Conservation (phyloP, 2,329 filamentous ascomycete genomes). For the Zymoseptoria pseudotritici region DNA sequence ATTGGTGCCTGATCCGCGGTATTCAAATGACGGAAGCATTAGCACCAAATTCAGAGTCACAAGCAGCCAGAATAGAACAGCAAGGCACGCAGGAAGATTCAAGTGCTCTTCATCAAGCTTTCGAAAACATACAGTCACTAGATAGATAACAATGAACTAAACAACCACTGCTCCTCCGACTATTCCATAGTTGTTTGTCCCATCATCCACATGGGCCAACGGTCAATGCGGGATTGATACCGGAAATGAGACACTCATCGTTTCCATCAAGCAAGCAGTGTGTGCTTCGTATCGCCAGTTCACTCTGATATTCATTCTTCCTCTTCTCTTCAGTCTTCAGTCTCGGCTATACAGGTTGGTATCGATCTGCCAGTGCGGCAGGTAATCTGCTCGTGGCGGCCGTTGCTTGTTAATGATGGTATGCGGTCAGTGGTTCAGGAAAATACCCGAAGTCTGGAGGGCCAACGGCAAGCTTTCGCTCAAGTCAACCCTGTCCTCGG, state of each 20-base stretch:
- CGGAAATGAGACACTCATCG: background rate
- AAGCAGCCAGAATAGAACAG: background rate
- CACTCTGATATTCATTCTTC: background rate
- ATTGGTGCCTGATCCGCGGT: no score
- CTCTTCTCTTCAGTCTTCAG: background rate
- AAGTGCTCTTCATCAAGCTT: background rate
- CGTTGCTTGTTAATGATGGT: slow-evolving; percentile 13
- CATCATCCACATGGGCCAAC: background rate
- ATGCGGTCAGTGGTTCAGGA: slow-evolving; percentile 19
- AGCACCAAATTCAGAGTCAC: background rate
- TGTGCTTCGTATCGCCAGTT: background rate
- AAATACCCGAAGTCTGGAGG: slow-evolving; percentile 3
- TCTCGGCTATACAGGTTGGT: background rate
- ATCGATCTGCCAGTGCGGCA: background rate
- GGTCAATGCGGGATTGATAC: background rate
- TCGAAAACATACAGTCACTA: background rate
- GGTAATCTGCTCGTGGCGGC: background rate
- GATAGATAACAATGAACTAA: slow-evolving; percentile 1
- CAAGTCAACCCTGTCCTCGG: slow-evolving; percentile 7
- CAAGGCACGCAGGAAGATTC: background rate
- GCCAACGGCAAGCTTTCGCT: slow-evolving; percentile 9
- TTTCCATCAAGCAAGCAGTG: background rate
- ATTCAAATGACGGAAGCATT: no score
- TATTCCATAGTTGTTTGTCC: background rate
- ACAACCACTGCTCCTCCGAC: background rate